Evolutionary conservation across 2,329 filamentous ascomycete species (phyloP), one percentile per base, ranked within the genome.

Genomic region (Coniochaeta hoffmannii): DNA sequence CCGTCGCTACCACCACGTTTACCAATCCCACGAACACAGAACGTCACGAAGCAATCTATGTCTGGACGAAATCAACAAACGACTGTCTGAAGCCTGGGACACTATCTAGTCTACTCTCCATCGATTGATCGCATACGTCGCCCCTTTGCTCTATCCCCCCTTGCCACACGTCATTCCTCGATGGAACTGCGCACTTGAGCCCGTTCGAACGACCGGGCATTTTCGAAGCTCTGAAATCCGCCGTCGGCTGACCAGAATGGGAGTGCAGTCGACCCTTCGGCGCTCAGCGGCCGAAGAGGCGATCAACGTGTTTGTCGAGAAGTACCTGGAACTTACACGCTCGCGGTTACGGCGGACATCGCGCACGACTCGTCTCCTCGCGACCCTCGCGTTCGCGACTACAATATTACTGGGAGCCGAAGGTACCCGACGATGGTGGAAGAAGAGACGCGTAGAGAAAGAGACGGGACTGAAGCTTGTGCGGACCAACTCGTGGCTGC

Each of bases 401-500:
- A 87, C 90, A 51, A 91, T 97, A 62, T 82, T 97, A 62, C 81
- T 87, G 58, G 79, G 87, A 49, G 87, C 86, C 55, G 91, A 90
- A 74, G 91, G 91, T 58, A 83, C 84, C n/a, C 84, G 87, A 57
- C 83, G 82, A 58, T 89, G 87, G 82, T 93, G 89, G 81, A 85
- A 80, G 66, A 83, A 79, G 56, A 80, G 84, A 58, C 83, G 82
- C 51, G 85, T 85, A 60, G 93, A 97, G 71, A 86, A 83, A 61
- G 91, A 94, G 63, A 88, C 91, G 63, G 92, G 92, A 5, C 80
- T 83, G 59, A 88, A 89, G 61, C 79, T 99, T 54, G 76, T 97
- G 60, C 84, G 94, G 56, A 87, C 89, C 58, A 99, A 99, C 72
- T 97, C 93, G 31, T 96, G 91, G 65, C 78, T 97, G 59, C 84